phyloP scores from a whole-genome alignment of 768 basidiomycete genomes.

The Termitomyces sp. region DNA sequence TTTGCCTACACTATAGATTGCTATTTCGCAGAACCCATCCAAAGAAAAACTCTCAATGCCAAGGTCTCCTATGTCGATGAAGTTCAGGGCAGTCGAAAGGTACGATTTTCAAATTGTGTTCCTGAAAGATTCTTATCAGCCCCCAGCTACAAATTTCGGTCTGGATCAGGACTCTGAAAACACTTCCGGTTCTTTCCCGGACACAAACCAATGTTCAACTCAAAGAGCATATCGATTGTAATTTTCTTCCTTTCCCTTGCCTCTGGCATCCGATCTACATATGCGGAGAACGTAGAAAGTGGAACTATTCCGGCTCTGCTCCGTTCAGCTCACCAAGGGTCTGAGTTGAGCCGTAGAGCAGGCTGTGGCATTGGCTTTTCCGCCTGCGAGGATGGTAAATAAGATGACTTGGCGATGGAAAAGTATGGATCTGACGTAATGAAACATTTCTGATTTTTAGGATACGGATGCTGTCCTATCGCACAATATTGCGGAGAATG shows the following conservation, averaged over 20 bases:
- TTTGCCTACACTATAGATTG: neutral
- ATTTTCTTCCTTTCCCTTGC: neutral
- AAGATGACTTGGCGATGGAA: neutral
- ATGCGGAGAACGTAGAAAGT: neutral
- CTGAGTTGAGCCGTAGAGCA: neutral
- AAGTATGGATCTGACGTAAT: neutral
- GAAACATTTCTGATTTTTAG: neutral
- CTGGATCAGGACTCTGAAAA: neutral
- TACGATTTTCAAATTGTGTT: neutral
- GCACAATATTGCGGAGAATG: slow-evolving; percentile 18
- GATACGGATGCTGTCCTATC: slow-evolving; percentile 14
- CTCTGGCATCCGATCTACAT: neutral
- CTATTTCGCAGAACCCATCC: neutral
- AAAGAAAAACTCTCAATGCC: neutral
- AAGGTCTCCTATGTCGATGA: neutral
- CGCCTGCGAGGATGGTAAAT: slow-evolving; percentile 1
- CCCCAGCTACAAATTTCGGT: neutral
- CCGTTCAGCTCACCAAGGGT: neutral
- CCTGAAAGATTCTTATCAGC: slow-evolving; percentile 1
- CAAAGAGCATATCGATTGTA: neutral
- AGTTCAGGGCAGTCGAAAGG: neutral
- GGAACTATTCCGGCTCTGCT: slow-evolving; percentile 1
- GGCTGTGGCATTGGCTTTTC: neutral
- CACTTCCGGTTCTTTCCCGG: neutral
- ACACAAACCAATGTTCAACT: neutral